Conservation (phyloP, 2,329 filamentous ascomycete genomes). For the Trichothecium sympodiale region DNA sequence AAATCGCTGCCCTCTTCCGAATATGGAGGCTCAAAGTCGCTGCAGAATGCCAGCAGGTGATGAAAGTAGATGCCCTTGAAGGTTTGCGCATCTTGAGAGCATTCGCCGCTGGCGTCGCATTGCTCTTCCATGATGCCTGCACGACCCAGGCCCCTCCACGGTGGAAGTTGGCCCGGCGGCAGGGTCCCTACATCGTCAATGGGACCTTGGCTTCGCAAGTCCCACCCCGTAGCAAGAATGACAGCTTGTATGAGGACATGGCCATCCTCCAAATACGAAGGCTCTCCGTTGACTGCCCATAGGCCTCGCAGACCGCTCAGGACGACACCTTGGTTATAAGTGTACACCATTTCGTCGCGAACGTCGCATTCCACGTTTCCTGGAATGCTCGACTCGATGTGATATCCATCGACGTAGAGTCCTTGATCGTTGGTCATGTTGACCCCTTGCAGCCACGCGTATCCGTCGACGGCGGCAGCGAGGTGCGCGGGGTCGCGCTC, state of each 20-base stretch:
- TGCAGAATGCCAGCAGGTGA: conserved; percentile 72
- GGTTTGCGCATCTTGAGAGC: conserved; percentile 74
- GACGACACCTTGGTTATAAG: conserved; percentile 90
- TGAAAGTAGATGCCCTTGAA: conserved; percentile 97
- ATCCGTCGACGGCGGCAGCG: conserved; percentile 62
- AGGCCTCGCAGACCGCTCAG: conserved; percentile 72
- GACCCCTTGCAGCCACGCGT: conserved; percentile 66
- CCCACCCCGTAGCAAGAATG: conserved; percentile 70
- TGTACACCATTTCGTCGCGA: conserved; percentile 83
- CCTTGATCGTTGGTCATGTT: conserved; percentile 72
- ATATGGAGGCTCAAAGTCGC: conserved; percentile 37
- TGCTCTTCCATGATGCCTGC: conserved; percentile 73
- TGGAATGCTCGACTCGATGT: conserved; percentile 53
- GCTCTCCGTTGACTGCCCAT: conserved; percentile 66
- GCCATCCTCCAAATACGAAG: conserved; percentile 63
- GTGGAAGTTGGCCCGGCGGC: conserved; percentile 27
- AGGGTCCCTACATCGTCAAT: conserved; percentile 26
- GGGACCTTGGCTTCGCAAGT: conserved; percentile 28
- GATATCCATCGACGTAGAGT: conserved; percentile 79
- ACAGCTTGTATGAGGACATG: conserved; percentile 66
- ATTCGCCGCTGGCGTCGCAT: conserved; percentile 65
- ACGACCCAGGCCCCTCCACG: conserved; percentile 67
- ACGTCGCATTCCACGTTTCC: conserved; percentile 67
- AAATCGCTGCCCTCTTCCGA: conserved; percentile 10
- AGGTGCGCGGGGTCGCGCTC: conserved; percentile 53